phyloP scores from a whole-genome alignment of 2,329 filamentous ascomycete genomes.

The Beauveria pseudobassiana region DNA sequence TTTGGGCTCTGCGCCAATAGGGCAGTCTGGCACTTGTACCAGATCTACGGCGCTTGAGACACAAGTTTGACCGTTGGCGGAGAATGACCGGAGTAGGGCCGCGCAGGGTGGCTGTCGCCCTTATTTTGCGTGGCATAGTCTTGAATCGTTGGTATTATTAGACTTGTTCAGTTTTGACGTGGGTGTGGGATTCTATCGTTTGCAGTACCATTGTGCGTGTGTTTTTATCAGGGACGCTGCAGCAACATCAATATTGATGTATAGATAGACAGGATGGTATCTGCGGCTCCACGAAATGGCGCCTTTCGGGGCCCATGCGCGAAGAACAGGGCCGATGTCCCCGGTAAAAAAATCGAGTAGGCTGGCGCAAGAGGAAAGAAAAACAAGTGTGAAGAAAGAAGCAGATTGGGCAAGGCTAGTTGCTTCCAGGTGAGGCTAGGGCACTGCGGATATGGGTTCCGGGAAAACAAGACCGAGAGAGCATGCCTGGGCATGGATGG shows the following conservation, averaged over 20 bases:
- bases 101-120: not conserved
- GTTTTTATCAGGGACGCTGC: not conserved
- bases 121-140: not conserved
- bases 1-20: not conserved
- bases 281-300: conserved; percentile 4
- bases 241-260: not conserved
- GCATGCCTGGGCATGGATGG: not conserved
- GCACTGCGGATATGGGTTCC: not conserved
- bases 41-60: conserved; percentile 12
- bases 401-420: not conserved
- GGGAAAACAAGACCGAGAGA: conserved; percentile 4
- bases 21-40: not conserved
- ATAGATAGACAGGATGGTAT: not conserved
- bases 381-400: not conserved
- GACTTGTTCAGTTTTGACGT: not conserved
- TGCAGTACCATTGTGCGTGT: not conserved
- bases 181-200: not conserved
- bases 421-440: not conserved
- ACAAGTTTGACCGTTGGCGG: conserved; percentile 6
- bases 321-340: conserved; percentile 9
- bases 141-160: too few species aligned
- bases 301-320: not conserved
- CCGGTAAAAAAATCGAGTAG: not conserved
- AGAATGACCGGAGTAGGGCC: conserved; percentile 14
- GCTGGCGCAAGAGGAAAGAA: not conserved